phyloP scores from a whole-genome alignment of 768 basidiomycete species.

The Ramaria rubella region DNA sequence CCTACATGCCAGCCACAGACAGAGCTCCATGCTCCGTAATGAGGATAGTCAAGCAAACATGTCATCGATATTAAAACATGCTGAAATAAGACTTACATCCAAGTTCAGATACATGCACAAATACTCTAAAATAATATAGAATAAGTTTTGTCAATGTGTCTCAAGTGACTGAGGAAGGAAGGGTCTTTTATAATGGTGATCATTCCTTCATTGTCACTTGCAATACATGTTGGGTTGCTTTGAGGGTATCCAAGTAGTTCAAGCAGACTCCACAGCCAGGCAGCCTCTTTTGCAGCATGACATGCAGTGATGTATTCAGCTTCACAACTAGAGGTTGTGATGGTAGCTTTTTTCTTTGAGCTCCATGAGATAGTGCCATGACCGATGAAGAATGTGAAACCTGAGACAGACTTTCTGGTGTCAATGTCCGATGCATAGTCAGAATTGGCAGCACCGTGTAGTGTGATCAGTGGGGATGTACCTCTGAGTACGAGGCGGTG shows the following conservation, averaged over 20 bases:
- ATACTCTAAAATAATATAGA: too few relatives aligned
- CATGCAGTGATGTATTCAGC: slow-evolving; percentile 15
- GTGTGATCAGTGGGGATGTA: slow-evolving; percentile 7
- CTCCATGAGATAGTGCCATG: slow-evolving; percentile 25
- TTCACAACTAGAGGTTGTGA: slow-evolving; percentile 11
- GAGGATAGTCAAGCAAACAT: too few relatives aligned
- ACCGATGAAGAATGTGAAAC: slow-evolving; percentile 30
- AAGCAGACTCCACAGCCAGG: slow-evolving; percentile 11
- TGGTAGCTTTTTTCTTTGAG: slow-evolving; percentile 17
- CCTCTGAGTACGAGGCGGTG: slow-evolving; percentile 18
- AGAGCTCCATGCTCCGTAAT: too few relatives aligned
- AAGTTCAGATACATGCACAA: too few relatives aligned
- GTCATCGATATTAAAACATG: too few relatives aligned
- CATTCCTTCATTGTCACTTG: slow-evolving; percentile 33
- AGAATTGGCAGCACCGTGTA: slow-evolving; percentile 12
- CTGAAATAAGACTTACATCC: too few relatives aligned
- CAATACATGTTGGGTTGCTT: slow-evolving; percentile 15
- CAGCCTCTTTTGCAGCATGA: slow-evolving; percentile 14
- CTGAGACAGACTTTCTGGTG: slow-evolving; percentile 28
- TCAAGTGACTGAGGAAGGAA: slow-evolving; percentile 28
- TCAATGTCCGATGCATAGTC: slow-evolving; percentile 27
- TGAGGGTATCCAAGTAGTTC: slow-evolving; percentile 17
- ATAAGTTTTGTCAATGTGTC: slow-evolving; percentile 38
- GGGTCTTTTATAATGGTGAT: slow-evolving; percentile 31
- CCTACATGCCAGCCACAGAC: too few relatives aligned